Base-by-base conservation (phyloP, 202 grass and related monocot genomes). In the Schoenoplectus tabernaemontani region DNA sequence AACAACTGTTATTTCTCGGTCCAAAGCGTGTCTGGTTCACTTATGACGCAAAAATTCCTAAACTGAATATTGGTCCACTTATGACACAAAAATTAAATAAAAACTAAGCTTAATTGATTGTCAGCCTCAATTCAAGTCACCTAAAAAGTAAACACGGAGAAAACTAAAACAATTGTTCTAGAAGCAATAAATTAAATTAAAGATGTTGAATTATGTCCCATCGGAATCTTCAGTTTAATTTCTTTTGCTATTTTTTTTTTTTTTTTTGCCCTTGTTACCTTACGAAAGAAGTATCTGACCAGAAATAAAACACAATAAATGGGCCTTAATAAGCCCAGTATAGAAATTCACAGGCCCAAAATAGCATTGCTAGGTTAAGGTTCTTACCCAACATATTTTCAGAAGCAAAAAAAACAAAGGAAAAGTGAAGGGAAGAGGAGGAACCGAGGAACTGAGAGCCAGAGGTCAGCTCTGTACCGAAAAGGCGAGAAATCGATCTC, bases 401-500 rank as follows among this genome's bases (percentile, higher is more conserved):
- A 5, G 12, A 64, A 32, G 13, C 61, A 5, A 3, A 64, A 34
- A 64, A 36, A 2, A 7, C 44, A 10, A 58, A 57, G 19, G 7
- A 8, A 58, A 33, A 37, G 11, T 36, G 11, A 58, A 58, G 59
- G 3, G 9, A 44, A 46, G 7, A 44, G 3, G 24, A 43, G 12
- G 6, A 39, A 15, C 8, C 16, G 28, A 63, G 34, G 30, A 17
- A 69, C 34, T 20, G 51, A 16, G 19, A 56, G 17, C 0, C 48
- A 13, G 48, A 16, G 22, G 2, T 19, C 33, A 28, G 5, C 20
- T 50, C 23, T 48, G 68, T 17, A 50, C 3, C 13, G 57, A 44
- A 1, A 77, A 81, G 4, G 44, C 36, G 69, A 68, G 47, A 41
- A 61, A 48, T 19, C 82, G 76, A 86, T 83, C 77, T 88, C 90